These are phyloP conservation scores for Hyphopichia fennica DNA, from an alignment of 1,139 yeast genomes.

Conservation along the genomic window DNA sequence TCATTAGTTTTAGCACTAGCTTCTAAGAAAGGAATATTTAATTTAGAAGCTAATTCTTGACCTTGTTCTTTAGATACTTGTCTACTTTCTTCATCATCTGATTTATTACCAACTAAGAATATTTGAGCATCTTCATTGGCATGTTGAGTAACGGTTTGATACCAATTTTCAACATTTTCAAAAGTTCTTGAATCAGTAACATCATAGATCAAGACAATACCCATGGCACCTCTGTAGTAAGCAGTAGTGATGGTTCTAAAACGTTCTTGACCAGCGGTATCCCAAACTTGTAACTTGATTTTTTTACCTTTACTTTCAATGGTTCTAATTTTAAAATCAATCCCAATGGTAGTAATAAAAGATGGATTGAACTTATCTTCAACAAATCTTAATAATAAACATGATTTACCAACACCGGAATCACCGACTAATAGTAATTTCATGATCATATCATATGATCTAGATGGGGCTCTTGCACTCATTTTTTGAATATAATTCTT, in stretches of 20 bases:
- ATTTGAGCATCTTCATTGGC: constrained; percentile 95
- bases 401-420: constrained; percentile 96
- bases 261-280: constrained; percentile 98
- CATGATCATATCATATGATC: constrained; percentile 92
- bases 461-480: constrained; percentile 64
- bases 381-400: constrained; percentile 88
- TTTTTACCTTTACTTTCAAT: constrained; percentile 91
- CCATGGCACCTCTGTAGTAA: constrained; percentile 98
- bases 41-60: constrained; percentile 79
- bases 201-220: constrained; percentile 92
- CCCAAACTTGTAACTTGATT: constrained; percentile 97
- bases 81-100: constrained; percentile 77
- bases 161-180: constrained; percentile 86
- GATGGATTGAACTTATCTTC: constrained; percentile 97
- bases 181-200: constrained; percentile 94
- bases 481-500: constrained; percentile 18
- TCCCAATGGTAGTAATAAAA: constrained; percentile 95
- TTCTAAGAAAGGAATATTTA: constrained; percentile 89
- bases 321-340: constrained; percentile 96
- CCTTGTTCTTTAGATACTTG: constrained; percentile 89
- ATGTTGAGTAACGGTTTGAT: constrained; percentile 90
- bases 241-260: constrained; percentile 98
- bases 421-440: constrained; percentile 93
- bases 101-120: constrained; percentile 92
- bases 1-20: constrained; percentile 93